Evolutionary conservation across 2,329 filamentous ascomycete genomes (phyloP), one percentile per base, ranked within the genome.

Genomic region (Piedraia hortae): DNA sequence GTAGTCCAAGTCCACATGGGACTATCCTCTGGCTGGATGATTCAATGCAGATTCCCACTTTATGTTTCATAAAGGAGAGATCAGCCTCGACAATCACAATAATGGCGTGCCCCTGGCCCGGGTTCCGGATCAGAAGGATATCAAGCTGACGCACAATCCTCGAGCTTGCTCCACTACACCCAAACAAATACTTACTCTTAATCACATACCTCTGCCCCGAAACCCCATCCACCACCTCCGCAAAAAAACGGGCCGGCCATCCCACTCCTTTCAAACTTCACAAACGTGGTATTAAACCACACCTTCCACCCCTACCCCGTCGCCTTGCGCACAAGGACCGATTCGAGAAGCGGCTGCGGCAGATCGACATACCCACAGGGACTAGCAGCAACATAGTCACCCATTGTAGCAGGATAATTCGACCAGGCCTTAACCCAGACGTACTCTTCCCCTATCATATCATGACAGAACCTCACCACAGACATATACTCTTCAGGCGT

Each of bases 41-140:
- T 44, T 54, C 59, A 65, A 34, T 69, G 62, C 10, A 68, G 43
- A 32, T 64, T 66, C 0, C 61, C 63, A 13, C 45, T 48, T 61
- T 48, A 22, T 50, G 39, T 23, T 52, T 36, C 14, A 61, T 46
- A 6, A 54, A 35, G 3, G 43, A 39, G 13, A 66, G 39, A 32
- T 67, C 59, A 0, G 48, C 50, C 18, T 51, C 43, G 4, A 54
- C 44, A 3, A 56, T 42, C 11, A 59, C 38, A 28, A 59, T 60
- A 18, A 51, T 43, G 3, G 56, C 56, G 4, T 54, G 29, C 1
- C 54, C 54, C 24, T 54, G 47, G 3, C 51, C 49, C 4, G 38
- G 38, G 12, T 36, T 28, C 22, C 43, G 43, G 19, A 46, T 42
- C 16, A 60, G 30, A 4, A 54, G 53, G 9, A 60, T 43, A 7